These are phyloP conservation scores for Geranium incanum DNA, from an alignment of 441 rosid genomes.

Conservation along the genomic window DNA sequence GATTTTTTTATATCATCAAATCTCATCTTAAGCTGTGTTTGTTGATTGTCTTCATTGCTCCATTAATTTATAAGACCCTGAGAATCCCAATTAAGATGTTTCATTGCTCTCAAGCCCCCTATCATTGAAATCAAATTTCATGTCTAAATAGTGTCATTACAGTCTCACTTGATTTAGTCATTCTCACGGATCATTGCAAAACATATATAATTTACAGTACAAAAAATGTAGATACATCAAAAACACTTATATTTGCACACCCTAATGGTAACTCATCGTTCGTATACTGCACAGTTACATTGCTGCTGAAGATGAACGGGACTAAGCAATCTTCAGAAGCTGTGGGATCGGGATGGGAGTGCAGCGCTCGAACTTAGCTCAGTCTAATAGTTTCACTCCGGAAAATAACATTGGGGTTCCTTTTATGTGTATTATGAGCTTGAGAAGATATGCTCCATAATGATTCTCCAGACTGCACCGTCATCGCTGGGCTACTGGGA, in stretches of 20 bases:
- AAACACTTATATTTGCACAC: no score
- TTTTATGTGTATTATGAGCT: conserved; percentile 34
- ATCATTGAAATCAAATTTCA: no score
- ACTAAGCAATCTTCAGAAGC: neutral
- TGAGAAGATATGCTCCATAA: conserved; percentile 82
- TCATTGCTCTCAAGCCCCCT: neutral
- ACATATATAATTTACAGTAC: no score
- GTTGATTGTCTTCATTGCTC: neutral
- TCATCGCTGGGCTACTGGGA: conserved; percentile 40
- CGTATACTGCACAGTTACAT: no score
- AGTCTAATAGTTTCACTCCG: conserved; percentile 33
- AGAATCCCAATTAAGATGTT: neutral
- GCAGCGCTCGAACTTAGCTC: conserved; percentile 15
- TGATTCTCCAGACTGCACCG: conserved; percentile 50
- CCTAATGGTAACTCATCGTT: no score
- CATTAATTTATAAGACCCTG: neutral
- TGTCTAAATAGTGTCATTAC: no score
- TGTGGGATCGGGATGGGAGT: no score
- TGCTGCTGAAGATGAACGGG: neutral
- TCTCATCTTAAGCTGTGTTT: neutral
- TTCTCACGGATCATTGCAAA: no score
- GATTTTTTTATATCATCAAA: no score
- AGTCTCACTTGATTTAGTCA: no score
- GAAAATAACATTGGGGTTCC: conserved; percentile 43
- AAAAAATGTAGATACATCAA: no score